Percentiles rank a stretch among this genome's conserved stretches.
Evolutionary conservation across 495 filamentous ascomycete genomes (phyloP).

Genomic region (Hypoxylon rickii): DNA sequence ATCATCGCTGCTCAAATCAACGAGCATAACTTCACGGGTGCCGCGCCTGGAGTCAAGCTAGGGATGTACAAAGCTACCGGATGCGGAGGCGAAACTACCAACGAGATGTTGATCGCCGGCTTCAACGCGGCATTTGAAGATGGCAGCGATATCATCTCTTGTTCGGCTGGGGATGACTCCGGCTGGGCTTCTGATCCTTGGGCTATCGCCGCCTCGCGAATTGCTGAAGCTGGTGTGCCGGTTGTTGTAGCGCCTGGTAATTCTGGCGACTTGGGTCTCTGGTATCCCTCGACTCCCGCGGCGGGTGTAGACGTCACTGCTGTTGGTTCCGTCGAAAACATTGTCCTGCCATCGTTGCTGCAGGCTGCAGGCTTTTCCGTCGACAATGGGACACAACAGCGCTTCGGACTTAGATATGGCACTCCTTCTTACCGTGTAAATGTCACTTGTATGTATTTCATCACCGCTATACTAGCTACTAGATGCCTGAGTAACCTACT

Average conservation of each 20-base stretch:
- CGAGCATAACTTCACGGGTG: conserved; percentile 45
- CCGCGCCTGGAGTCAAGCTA: conserved; percentile 48
- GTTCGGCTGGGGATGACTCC: conserved; percentile 41
- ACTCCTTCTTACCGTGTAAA: conserved; percentile 35
- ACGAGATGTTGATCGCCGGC: conserved; percentile 40
- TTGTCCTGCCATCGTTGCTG: conserved; percentile 38
- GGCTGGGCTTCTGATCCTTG: conserved; percentile 43
- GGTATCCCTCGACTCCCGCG: conserved; percentile 39
- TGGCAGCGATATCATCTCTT: conserved; percentile 47
- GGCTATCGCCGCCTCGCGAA: conserved; percentile 36
- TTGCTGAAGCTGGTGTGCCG: conserved; percentile 41
- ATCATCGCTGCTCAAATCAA: conserved; percentile 46
- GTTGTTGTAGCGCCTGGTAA: conserved; percentile 43
- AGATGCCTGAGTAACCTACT: neutral
- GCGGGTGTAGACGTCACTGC: conserved; percentile 36
- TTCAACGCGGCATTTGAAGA: conserved; percentile 43
- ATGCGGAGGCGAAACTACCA: conserved; percentile 29
- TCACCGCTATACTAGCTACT: no score
- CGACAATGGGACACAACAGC: conserved; percentile 16
- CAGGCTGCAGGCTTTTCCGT: conserved; percentile 33
- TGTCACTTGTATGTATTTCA: conserved; percentile 26
- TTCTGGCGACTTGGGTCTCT: conserved; percentile 40
- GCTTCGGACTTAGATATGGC: conserved; percentile 39
- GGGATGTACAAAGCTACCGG: conserved; percentile 46
- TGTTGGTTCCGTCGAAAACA: conserved; percentile 44